Conservation (phyloP, 176 grass and related monocot species). For the Avena eriantha region DNA sequence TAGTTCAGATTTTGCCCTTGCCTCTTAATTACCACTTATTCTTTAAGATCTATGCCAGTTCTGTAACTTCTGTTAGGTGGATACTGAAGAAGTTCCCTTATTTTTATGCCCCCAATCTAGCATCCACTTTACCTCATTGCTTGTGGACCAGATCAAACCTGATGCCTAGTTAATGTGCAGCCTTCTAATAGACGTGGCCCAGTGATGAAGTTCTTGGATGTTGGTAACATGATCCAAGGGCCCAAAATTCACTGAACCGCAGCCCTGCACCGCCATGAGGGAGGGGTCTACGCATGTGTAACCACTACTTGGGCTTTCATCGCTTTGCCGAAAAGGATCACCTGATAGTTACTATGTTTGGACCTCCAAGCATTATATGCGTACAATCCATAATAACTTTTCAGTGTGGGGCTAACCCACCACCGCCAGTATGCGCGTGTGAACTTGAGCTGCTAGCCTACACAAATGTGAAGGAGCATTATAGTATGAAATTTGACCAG, state of each 20-base stretch:
- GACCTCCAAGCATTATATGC: constrained; percentile 8
- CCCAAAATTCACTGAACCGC: not conserved
- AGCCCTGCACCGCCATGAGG: not conserved
- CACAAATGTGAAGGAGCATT: not conserved
- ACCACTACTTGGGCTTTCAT: not conserved
- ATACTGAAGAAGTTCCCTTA: not conserved
- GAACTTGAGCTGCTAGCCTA: not conserved
- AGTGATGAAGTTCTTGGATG: not conserved
- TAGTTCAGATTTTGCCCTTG: not conserved
- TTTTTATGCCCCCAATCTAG: not conserved
- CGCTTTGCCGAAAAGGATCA: not conserved
- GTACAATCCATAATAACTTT: constrained; percentile 19
- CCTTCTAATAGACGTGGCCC: constrained; percentile 15
- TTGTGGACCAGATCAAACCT: constrained; percentile 6
- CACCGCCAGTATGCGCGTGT: not conserved
- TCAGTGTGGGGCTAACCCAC: not conserved
- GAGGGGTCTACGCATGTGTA: constrained; percentile 2
- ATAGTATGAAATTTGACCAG: constrained; percentile 1
- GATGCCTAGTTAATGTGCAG: not conserved
- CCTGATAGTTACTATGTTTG: constrained; percentile 10
- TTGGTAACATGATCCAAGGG: constrained; percentile 1
- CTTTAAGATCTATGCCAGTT: constrained; percentile 27
- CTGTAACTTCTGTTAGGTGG: not conserved
- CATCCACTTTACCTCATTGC: not conserved
- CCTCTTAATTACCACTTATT: not conserved